These are phyloP conservation scores for Ogataea corticis DNA, from an alignment of 805 yeast genomes.

Conservation along the genomic window DNA sequence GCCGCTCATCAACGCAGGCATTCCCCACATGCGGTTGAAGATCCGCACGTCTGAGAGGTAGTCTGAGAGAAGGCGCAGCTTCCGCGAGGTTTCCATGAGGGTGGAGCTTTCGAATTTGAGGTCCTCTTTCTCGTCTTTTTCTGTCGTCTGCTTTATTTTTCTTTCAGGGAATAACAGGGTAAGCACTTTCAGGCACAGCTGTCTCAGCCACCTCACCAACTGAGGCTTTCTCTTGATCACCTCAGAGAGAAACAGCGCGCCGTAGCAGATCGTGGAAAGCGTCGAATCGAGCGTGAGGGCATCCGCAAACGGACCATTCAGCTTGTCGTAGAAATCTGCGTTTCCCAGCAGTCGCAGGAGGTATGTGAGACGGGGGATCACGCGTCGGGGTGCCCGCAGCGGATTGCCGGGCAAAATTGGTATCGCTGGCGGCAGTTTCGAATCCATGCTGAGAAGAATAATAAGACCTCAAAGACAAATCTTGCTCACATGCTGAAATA, in stretches of 20 bases:
- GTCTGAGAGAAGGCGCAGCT: conserved; percentile 27
- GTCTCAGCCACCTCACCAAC: conserved; percentile 8
- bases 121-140: conserved; percentile 5
- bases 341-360: conserved; percentile 22
- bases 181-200: not conserved
- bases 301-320: conserved; percentile 28
- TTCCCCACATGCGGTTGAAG: conserved; percentile 38
- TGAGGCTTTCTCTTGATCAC: conserved; percentile 24
- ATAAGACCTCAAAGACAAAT: too few relatives aligned
- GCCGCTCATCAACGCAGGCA: conserved; percentile 31
- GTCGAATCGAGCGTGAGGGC: conserved; percentile 31
- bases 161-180: too few relatives aligned
- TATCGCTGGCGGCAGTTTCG: too few relatives aligned
- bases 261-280: conserved; percentile 37
- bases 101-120: not conserved
- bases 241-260: conserved; percentile 30
- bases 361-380: conserved; percentile 16
- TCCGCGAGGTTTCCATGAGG: conserved; percentile 14
- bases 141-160: not conserved
- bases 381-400: not conserved
- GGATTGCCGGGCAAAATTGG: not conserved
- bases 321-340: conserved; percentile 30
- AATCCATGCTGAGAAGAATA: too few relatives aligned
- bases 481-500: too few relatives aligned
- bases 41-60: conserved; percentile 38